Base-by-base conservation (phyloP, 164 flowering plant species). In the Vitis riparia region DNA sequence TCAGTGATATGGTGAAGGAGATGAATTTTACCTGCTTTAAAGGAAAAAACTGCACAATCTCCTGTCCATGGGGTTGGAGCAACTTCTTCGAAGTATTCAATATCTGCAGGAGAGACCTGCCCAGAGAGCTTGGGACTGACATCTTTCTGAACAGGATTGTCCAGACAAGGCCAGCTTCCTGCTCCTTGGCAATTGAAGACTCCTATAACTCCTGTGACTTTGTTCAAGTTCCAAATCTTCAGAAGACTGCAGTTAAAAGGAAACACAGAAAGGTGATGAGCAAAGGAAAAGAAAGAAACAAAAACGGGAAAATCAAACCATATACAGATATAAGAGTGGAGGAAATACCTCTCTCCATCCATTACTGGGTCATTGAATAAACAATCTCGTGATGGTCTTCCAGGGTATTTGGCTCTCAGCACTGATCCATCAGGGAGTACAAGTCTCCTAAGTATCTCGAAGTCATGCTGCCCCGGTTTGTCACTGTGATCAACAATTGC, bases 381-480 rank as follows among this genome's bases (percentile, higher is more conserved):
- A 63, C 90, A 86, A 70, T 89, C 93, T 16, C 86, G 79, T 23
- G 92, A 59, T 62, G 93, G 97, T 65, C 88, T 83, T 49, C 89
- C 92, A 10, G 88, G 88, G 59, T 78, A 83, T 59, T 77, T 79
- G 32, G 91, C 88, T 71, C 97, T 79, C n/a, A 91, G 80, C 15
- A 91, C 77, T 30, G 97, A 83, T 12, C 97, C 93, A 75, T 91
- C 89, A 37, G 97, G 85, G 63, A 86, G 86, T n/a, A 88, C 97
- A 65, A 89, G 90, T 80, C 69, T 86, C 66, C 77, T 83, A 23
- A 91, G 89, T 68, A 91, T 65, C 13, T 72, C 68, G 68, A 89
- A 89, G 73, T 89, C 86, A 73, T 89, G 97, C 13, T 85, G 74
- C 6, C 88, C 89, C 37, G 90, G 92, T 69, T 82, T 84, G 59